Conservation (phyloP, 1,284 basidiomycete genomes). For the Cryptococcus floricola region DNA sequence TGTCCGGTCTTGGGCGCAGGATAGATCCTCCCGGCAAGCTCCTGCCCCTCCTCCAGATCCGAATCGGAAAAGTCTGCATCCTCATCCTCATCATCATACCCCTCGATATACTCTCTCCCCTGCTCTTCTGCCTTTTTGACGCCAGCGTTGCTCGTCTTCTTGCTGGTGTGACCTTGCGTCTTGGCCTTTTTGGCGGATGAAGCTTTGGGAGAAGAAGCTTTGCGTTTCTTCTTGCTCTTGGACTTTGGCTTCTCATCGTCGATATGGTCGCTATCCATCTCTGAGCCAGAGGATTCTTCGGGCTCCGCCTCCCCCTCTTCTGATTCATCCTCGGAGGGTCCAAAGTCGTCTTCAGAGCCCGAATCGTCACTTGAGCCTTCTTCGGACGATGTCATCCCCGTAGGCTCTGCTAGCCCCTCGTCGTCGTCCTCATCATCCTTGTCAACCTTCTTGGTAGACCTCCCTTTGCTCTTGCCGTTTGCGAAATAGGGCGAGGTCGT, state of each 20-base stretch:
- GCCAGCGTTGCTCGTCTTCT: too few species aligned
- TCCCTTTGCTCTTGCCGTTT: constrained; percentile 4
- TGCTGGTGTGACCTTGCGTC: background rate
- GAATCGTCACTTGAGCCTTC: constrained; percentile 15
- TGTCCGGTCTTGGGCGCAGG: constrained; percentile 70
- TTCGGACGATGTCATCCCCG: constrained; percentile 35
- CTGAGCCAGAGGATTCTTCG: constrained; percentile 15
- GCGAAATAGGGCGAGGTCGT: constrained; percentile 16
- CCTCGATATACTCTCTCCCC: constrained; percentile 19
- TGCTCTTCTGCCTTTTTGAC: constrained; percentile 2
- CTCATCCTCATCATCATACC: constrained; percentile 43
- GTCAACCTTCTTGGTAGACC: constrained; percentile 1
- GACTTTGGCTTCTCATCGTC: constrained; percentile 18
- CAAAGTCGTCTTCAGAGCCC: constrained; percentile 30
- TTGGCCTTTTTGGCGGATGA: background rate
- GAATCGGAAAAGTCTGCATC: constrained; percentile 55
- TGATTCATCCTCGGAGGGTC: constrained; percentile 17
- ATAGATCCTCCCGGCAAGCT: constrained; percentile 49
- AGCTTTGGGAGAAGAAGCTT: background rate
- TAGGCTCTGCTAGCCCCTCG: constrained; percentile 12
- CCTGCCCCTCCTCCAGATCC: constrained; percentile 61
- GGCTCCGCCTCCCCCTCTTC: constrained; percentile 18
- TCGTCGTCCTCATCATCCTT: constrained; percentile 8
- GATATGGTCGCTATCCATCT: constrained; percentile 22
- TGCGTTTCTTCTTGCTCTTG: constrained; percentile 2